phyloP scores from a whole-genome alignment of 2,329 filamentous ascomycete genomes.

The Emmonsiellopsis sp. region DNA sequence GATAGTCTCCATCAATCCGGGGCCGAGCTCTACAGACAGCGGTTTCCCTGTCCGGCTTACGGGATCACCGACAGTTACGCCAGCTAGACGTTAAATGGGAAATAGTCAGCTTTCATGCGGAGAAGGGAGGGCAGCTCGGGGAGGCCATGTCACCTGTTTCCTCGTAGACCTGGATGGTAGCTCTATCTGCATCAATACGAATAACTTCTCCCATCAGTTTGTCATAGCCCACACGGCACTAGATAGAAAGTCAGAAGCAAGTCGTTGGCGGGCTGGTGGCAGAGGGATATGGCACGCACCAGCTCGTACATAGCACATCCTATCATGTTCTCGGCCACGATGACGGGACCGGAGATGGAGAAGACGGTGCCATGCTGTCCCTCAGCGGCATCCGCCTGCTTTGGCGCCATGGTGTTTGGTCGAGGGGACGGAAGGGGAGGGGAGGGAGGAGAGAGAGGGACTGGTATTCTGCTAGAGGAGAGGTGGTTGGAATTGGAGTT shows the following conservation, averaged over 20 bases:
- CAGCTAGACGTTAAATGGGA: conserved; percentile 43
- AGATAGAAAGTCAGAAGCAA: conserved; percentile 7
- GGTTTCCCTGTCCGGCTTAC: conserved; percentile 88
- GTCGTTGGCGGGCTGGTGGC: not conserved
- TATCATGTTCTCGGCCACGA: conserved; percentile 96
- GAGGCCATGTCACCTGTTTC: conserved; percentile 64
- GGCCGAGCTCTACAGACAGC: conserved; percentile 91
- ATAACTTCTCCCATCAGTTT: conserved; percentile 95
- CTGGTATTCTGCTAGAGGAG: conserved; percentile 14
- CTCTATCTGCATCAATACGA: conserved; percentile 90
- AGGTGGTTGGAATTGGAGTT: conserved; percentile 22
- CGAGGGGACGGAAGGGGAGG: conserved; percentile 9
- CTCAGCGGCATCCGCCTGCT: conserved; percentile 41
- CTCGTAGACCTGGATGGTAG: conserved; percentile 97
- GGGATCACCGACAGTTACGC: conserved; percentile 91
- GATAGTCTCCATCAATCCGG: conserved; percentile 96
- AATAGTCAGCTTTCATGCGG: not conserved
- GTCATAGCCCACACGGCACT: conserved; percentile 90
- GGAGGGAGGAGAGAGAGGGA: conserved; percentile 18
- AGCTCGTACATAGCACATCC: conserved; percentile 99
- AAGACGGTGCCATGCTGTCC: conserved; percentile 57
- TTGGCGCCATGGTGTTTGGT: conserved; percentile 34
- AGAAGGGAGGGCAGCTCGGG: conserved; percentile 4
- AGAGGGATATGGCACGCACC: conserved; percentile 43
- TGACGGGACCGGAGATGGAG: conserved; percentile 75